These are phyloP conservation scores for Kokia cookei DNA, from an alignment of 441 rosid species.

Conservation along the genomic window DNA sequence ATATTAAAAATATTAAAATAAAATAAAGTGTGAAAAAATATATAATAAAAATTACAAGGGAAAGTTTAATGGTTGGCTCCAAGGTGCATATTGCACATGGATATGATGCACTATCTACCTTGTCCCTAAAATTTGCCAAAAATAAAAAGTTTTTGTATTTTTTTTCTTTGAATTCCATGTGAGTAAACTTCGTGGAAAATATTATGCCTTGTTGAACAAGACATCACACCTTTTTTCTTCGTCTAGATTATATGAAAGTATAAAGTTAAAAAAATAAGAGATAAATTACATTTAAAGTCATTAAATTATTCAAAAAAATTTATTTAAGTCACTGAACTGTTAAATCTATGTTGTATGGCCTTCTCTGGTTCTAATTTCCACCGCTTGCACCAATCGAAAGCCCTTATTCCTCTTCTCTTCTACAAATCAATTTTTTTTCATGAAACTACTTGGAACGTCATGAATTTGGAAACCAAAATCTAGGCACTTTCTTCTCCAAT, in stretches of 20 bases:
- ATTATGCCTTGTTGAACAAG: neutral
- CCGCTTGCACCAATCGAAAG: too few species aligned
- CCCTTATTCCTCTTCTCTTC: too few species aligned
- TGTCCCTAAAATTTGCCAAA: neutral
- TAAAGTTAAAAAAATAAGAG: neutral
- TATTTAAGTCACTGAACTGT: too few species aligned
- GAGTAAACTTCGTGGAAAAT: neutral
- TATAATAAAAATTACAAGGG: neutral
- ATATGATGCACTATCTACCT: slow-evolving; percentile 34
- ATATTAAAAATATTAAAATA: neutral
- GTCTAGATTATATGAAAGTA: neutral
- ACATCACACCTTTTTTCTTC: neutral
- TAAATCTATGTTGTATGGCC: too few species aligned
- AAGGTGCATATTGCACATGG: slow-evolving; percentile 14
- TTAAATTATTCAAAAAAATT: too few species aligned
- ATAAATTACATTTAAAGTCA: neutral
- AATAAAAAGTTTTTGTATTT: neutral
- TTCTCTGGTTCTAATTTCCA: too few species aligned
- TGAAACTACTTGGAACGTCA: too few species aligned
- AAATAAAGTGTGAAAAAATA: neutral
- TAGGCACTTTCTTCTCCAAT: rapidly evolving
- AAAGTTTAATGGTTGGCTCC: slow-evolving; percentile 25
- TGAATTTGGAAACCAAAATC: too few species aligned
- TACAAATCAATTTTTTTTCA: too few species aligned
- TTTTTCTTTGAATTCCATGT: neutral